Conservation (phyloP, 495 filamentous ascomycete genomes). For the Immersiella caudata region DNA sequence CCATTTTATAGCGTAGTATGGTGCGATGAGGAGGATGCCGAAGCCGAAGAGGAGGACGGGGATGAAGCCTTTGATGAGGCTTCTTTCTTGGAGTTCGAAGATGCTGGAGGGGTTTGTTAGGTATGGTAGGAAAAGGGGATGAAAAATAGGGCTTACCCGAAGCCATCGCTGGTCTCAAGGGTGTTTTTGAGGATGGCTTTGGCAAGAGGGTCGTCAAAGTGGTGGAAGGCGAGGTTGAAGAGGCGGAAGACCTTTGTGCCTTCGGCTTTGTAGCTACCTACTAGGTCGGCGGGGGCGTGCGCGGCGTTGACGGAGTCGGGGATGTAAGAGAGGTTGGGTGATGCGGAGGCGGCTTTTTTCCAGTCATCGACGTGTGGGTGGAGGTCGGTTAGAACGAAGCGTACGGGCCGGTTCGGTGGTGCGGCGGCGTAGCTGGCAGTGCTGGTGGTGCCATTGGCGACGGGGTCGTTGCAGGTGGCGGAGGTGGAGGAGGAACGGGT, state of each 20-base stretch:
- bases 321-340: conserved; percentile 58
- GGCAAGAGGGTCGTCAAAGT: conserved; percentile 68
- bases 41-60: conserved; percentile 58
- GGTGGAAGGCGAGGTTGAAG: conserved; percentile 76
- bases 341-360: conserved; percentile 52
- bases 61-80: conserved; percentile 54
- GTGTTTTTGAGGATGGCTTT: conserved; percentile 61
- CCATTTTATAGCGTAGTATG: conserved; percentile 59
- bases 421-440: conserved; percentile 22
- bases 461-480: conserved; percentile 14
- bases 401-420: conserved; percentile 38
- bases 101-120: conserved; percentile 48
- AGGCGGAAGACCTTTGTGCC: conserved; percentile 61
- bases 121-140: conserved; percentile 3
- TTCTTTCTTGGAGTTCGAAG: conserved; percentile 71
- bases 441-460: conserved; percentile 30
- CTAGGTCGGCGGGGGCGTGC: conserved; percentile 50
- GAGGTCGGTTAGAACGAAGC: conserved; percentile 71
- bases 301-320: conserved; percentile 63
- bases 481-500: background rate
- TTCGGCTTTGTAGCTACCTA: conserved; percentile 40
- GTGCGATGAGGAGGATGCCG: conserved; percentile 56
- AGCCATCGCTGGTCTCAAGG: conserved; percentile 63
- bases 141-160: conserved; percentile 51
- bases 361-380: conserved; percentile 67